These are phyloP conservation scores for Diaporthe citri DNA, from an alignment of 2,329 filamentous ascomycete genomes.

Conservation along the genomic window DNA sequence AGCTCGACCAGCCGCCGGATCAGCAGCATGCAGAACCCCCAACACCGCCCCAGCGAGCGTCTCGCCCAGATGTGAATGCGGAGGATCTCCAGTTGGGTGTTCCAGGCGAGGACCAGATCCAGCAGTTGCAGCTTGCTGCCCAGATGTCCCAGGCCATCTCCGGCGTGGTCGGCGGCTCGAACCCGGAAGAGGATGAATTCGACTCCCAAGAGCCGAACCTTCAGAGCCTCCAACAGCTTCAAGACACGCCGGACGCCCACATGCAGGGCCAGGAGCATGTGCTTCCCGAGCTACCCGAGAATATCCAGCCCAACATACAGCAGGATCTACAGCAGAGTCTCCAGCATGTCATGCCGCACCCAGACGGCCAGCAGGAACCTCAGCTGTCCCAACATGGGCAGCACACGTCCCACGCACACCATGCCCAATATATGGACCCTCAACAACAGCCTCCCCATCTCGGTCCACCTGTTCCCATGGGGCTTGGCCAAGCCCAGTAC, in stretches of 20 bases:
- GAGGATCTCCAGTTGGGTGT: constrained; percentile 71
- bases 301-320: constrained; percentile 54
- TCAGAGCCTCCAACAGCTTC: constrained; percentile 40
- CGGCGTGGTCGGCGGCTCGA: constrained; percentile 63
- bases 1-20: constrained; percentile 43
- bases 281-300: constrained; percentile 52
- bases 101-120: constrained; percentile 50
- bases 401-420: constrained; percentile 47
- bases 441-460: constrained; percentile 46
- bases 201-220: constrained; percentile 41
- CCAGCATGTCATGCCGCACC: constrained; percentile 44
- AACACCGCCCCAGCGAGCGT: constrained; percentile 56
- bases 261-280: constrained; percentile 46
- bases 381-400: constrained; percentile 36
- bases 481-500: constrained; percentile 61
- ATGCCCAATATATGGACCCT: constrained; percentile 45
- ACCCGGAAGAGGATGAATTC: constrained; percentile 51
- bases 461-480: constrained; percentile 51
- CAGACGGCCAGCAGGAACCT: constrained; percentile 42
- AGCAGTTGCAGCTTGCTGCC: constrained; percentile 65
- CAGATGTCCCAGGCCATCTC: constrained; percentile 69
- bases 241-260: constrained; percentile 44
- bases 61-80: constrained; percentile 58
- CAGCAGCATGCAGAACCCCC: constrained; percentile 51
- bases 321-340: constrained; percentile 49